These are phyloP conservation scores for Blastocladiella emersonii DNA, from an alignment of 371 early-diverging fungal species.

Conservation along the genomic window DNA sequence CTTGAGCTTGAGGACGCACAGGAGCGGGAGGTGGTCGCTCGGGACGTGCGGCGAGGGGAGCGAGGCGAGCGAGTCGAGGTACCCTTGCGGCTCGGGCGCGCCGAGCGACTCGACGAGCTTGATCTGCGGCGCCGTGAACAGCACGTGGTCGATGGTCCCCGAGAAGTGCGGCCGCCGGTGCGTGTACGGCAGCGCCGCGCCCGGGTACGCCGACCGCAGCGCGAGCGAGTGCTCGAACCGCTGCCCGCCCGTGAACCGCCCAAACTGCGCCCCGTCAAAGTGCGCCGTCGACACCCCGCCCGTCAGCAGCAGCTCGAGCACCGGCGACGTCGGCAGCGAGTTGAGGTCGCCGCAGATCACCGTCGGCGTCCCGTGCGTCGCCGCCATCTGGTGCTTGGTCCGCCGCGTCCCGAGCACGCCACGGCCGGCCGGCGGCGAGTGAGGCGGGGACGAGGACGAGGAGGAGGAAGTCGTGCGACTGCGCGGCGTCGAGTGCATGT, in stretches of 20 bases:
- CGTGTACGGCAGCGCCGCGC: not conserved
- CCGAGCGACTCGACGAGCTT: not conserved
- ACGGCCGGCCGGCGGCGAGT: too few relatives aligned
- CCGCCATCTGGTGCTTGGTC: too few relatives aligned
- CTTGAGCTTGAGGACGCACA: not conserved
- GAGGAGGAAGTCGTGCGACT: too few relatives aligned
- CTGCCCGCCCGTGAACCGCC: not conserved
- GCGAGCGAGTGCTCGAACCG: not conserved
- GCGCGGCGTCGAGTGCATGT: too few relatives aligned
- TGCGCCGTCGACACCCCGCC: not conserved
- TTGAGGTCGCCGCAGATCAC: not conserved
- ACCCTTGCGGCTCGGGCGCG: not conserved
- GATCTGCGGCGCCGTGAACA: not conserved
- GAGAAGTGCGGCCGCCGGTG: not conserved
- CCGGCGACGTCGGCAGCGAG: not conserved
- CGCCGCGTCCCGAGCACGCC: too few relatives aligned
- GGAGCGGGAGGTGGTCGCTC: not conserved
- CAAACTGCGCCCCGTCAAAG: not conserved
- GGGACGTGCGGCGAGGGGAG: not conserved
- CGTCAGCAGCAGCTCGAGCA: not conserved
- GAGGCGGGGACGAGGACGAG: too few relatives aligned
- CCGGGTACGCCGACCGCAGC: not conserved
- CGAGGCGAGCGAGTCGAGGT: not conserved
- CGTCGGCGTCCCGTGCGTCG: too few relatives aligned
- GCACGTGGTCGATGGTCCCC: slow-evolving; percentile 2